Percentiles rank a stretch among this genome's conserved stretches.
These are phyloP conservation scores for Cutaneotrichosporon cutaneum DNA, from an alignment of 1,284 basidiomycete species.

Conservation along the genomic window DNA sequence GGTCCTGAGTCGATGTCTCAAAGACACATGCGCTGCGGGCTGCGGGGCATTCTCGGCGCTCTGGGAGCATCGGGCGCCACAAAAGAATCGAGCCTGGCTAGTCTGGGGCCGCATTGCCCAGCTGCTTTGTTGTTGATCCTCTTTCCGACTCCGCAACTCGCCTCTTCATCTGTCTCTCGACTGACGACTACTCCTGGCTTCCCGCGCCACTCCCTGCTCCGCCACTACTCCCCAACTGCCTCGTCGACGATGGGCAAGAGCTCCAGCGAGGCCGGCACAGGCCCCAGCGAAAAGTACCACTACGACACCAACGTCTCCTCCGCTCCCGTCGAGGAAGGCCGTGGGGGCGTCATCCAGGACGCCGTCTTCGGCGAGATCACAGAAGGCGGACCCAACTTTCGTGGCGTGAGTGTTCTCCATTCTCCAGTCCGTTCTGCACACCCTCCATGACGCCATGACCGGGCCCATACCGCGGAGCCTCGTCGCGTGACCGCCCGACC, in stretches of 20 bases:
- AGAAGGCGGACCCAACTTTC: conserved; percentile 32
- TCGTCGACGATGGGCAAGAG: background rate
- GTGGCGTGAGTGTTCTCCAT: conserved; percentile 19
- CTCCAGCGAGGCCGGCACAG: background rate
- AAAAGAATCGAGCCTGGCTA: too few species aligned
- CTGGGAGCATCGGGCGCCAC: too few species aligned
- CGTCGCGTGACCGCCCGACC: background rate
- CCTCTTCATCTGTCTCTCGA: too few species aligned
- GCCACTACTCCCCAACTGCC: background rate
- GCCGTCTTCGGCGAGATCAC: conserved; percentile 35
- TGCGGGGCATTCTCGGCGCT: background rate
- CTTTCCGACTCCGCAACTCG: too few species aligned
- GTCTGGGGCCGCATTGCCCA: too few species aligned
- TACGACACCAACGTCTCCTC: background rate
- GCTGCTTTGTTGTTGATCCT: too few species aligned
- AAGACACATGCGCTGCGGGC: background rate
- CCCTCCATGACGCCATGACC: too few species aligned
- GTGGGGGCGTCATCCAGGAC: conserved; percentile 12
- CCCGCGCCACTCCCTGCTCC: too few species aligned
- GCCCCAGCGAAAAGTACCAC: background rate
- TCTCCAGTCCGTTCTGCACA: background rate
- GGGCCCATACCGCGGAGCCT: too few species aligned
- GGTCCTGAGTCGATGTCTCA: background rate
- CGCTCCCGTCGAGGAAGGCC: background rate
- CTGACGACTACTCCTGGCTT: too few species aligned